A percentile compares a stretch with the other conserved stretches of the same genome.
Evolutionary conservation across 768 basidiomycete species (phyloP).

Genomic region (Leccinum longicurvipes): DNA sequence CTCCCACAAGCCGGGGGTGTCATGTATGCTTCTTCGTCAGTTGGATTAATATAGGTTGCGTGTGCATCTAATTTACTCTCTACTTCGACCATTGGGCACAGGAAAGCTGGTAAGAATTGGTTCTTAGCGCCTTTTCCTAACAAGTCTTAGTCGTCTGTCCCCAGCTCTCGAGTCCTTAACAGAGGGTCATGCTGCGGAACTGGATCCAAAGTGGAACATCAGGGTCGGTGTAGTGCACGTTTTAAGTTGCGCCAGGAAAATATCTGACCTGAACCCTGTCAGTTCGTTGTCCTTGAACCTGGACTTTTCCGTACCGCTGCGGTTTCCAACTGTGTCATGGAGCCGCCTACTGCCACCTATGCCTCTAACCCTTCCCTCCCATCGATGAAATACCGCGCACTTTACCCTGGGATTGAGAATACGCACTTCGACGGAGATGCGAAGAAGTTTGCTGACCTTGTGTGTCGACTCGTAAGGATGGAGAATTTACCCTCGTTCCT

Average conservation of each 20-base stretch:
- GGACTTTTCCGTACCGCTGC: conserved; percentile 25
- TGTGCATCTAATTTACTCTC: background rate
- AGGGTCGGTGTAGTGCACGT: conserved; percentile 19
- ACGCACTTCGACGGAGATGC: conserved; percentile 25
- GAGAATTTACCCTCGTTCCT: conserved; percentile 16
- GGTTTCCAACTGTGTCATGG: conserved; percentile 4
- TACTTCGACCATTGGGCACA: background rate
- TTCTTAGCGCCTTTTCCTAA: background rate
- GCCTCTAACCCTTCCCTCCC: conserved; percentile 26
- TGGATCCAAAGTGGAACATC: conserved; percentile 37
- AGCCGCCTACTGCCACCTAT: conserved; percentile 16
- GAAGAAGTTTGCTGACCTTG: conserved; percentile 19
- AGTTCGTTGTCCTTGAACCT: conserved; percentile 24
- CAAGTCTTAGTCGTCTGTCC: background rate
- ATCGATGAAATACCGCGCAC: conserved; percentile 20
- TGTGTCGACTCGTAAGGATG: conserved; percentile 16
- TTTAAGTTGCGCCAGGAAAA: background rate
- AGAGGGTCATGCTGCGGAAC: conserved; percentile 29
- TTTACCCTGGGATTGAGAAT: conserved; percentile 15
- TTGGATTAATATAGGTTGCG: background rate
- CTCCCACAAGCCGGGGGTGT: conserved; percentile 13
- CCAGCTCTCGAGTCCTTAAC: conserved; percentile 34
- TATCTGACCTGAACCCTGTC: background rate
- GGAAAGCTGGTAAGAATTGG: conserved; percentile 19
- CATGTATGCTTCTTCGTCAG: conserved; percentile 30